phyloP scores from a whole-genome alignment of 495 filamentous ascomycete species.

The Paragyromitra xinjiangensis region DNA sequence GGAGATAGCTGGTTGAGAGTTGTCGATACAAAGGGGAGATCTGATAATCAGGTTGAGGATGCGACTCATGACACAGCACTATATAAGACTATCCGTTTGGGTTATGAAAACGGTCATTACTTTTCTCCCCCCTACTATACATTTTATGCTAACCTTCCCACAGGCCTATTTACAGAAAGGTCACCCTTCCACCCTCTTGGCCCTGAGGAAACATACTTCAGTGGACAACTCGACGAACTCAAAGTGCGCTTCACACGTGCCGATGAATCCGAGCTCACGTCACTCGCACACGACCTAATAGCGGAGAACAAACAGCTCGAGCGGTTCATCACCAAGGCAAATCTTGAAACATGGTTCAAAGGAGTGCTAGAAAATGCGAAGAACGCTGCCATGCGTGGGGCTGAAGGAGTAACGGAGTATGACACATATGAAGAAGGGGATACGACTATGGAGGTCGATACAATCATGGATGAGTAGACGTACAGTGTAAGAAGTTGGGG shows the following conservation, averaged over 20 bases:
- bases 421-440: constrained; percentile 36
- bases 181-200: constrained; percentile 48
- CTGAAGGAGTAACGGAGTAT: constrained; percentile 12
- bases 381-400: constrained; percentile 58
- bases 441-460: constrained; percentile 23
- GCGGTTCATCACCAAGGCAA: constrained; percentile 38
- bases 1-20: constrained; percentile 54
- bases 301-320: constrained; percentile 50
- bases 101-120: constrained; percentile 50
- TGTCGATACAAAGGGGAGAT: constrained; percentile 55
- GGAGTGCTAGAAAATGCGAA: constrained; percentile 56
- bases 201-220: constrained; percentile 47
- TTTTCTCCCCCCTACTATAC: background rate
- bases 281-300: constrained; percentile 47
- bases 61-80: constrained; percentile 54
- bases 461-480: constrained; percentile 20
- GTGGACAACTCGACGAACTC: constrained; percentile 48
- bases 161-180: constrained; percentile 44
- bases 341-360: constrained; percentile 45
- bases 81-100: constrained; percentile 55
- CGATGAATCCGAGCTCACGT: constrained; percentile 48
- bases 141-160: constrained; percentile 12
- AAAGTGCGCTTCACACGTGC: constrained; percentile 48
- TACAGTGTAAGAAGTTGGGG: background rate
- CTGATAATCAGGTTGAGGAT: constrained; percentile 54